Percentiles rank a stretch among this genome's conserved stretches.
Evolutionary conservation across 176 grass and related monocot species (phyloP).

Genomic region (Lolium multiflorum): DNA sequence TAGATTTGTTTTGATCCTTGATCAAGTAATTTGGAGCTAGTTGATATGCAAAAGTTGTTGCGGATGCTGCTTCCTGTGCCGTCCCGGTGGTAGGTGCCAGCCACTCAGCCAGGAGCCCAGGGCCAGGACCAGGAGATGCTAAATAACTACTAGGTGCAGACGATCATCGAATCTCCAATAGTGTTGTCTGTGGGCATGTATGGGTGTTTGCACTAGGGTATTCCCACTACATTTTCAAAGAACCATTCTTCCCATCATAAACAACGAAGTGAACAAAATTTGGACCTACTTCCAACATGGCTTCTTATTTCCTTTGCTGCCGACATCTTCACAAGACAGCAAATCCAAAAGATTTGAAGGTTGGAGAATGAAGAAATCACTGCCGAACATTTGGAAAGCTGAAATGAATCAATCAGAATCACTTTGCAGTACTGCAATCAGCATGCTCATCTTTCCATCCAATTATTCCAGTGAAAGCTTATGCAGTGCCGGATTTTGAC

Average conservation of each 20-base stretch:
- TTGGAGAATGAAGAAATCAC: neutral
- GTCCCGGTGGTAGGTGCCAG: conserved; percentile 8
- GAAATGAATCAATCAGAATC: conserved; percentile 7
- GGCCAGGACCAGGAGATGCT: conserved; percentile 32
- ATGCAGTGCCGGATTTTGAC: conserved; percentile 26
- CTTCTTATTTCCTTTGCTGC: neutral
- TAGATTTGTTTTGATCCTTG: neutral
- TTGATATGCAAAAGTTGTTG: conserved; percentile 39
- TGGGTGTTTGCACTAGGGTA: conserved; percentile 37
- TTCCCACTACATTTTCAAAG: conserved; percentile 24
- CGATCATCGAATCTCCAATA: conserved; percentile 40
- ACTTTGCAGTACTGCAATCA: neutral
- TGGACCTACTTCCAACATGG: neutral
- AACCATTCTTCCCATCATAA: neutral
- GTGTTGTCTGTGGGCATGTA: neutral
- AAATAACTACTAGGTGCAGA: conserved; percentile 36
- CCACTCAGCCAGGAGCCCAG: too few relatives aligned
- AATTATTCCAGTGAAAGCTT: conserved; percentile 24
- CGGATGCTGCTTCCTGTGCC: too few relatives aligned
- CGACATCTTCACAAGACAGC: conserved; percentile 23
- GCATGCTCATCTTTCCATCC: conserved; percentile 18
- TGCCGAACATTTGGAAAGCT: conserved; percentile 12
- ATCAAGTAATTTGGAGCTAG: neutral
- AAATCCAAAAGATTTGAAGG: neutral
- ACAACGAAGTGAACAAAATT: neutral